Percentiles rank a stretch among this genome's conserved stretches.
Evolutionary conservation across 495 filamentous ascomycete species (phyloP).

Genomic region (Hypoxylon cercidicola): DNA sequence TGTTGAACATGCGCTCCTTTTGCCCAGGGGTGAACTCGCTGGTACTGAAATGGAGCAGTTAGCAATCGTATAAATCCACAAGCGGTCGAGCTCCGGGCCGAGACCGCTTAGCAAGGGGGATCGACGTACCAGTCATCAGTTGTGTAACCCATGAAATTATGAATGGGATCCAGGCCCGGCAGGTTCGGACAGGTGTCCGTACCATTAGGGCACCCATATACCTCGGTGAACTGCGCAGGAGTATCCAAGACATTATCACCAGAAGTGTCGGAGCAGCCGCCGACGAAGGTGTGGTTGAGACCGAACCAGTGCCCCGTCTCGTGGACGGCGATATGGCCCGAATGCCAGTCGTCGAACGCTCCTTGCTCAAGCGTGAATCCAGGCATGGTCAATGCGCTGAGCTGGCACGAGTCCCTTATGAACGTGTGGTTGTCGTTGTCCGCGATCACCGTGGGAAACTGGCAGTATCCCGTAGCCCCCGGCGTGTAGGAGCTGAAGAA

Average conservation of each 20-base stretch:
- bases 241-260: not conserved
- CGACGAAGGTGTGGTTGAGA: conserved; percentile 2
- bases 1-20: not conserved
- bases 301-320: conserved; percentile 1
- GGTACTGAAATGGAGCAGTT: not conserved
- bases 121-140: not conserved
- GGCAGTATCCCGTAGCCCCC: not conserved
- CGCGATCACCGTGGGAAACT: not conserved
- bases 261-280: not conserved
- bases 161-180: conserved; percentile 1
- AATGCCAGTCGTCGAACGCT: not conserved
- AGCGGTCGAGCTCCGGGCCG: not conserved
- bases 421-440: not conserved
- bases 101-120: not conserved
- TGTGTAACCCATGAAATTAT: conserved; percentile 4
- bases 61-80: not conserved
- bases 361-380: not conserved
- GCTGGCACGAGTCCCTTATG: not conserved
- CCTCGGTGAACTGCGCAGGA: not conserved
- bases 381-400: not conserved
- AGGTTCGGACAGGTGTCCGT: not conserved
- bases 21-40: not conserved
- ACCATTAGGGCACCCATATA: not conserved
- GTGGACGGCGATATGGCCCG: conserved; percentile 1
- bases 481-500: not conserved